These are phyloP conservation scores for Kurtzmaniella quercitrusa DNA, from an alignment of 1,139 yeast species.

Conservation along the genomic window DNA sequence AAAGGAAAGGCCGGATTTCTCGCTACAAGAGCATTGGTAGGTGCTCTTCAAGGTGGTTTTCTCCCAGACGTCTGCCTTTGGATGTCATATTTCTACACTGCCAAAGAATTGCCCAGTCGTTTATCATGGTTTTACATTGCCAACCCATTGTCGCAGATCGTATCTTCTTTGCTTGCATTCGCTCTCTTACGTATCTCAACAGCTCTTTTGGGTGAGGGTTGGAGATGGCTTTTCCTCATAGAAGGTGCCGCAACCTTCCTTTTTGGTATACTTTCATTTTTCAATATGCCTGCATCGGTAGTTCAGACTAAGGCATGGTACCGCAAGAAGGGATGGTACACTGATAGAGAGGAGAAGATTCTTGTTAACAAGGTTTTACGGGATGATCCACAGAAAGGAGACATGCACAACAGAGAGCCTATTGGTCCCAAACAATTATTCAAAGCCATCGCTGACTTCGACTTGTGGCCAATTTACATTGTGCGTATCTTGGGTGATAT, in stretches of 20 bases:
- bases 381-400: constrained; percentile 32
- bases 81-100: constrained; percentile 25
- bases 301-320: constrained; percentile 25
- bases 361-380: constrained; percentile 25
- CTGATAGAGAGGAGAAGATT: constrained; percentile 33
- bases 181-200: constrained; percentile 12
- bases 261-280: constrained; percentile 26
- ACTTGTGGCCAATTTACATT: constrained; percentile 49
- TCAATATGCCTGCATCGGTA: constrained; percentile 33
- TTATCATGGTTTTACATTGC: constrained; percentile 21
- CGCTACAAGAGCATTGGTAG: constrained; percentile 25
- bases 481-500: constrained; percentile 42
- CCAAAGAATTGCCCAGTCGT: constrained; percentile 23
- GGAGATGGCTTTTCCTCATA: constrained; percentile 37
- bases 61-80: constrained; percentile 28
- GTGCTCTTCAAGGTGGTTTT: constrained; percentile 29
- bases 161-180: constrained; percentile 19
- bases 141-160: constrained; percentile 21
- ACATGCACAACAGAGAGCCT: constrained; percentile 30
- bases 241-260: constrained; percentile 29
- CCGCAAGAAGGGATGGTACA: constrained; percentile 32
- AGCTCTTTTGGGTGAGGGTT: constrained; percentile 13
- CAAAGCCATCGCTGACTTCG: constrained; percentile 20
- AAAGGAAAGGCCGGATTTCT: constrained; percentile 21
- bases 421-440: constrained; percentile 19